These are phyloP conservation scores for Leishmania aethiopica DNA, from an alignment of 208 protist species.

Conservation along the genomic window DNA sequence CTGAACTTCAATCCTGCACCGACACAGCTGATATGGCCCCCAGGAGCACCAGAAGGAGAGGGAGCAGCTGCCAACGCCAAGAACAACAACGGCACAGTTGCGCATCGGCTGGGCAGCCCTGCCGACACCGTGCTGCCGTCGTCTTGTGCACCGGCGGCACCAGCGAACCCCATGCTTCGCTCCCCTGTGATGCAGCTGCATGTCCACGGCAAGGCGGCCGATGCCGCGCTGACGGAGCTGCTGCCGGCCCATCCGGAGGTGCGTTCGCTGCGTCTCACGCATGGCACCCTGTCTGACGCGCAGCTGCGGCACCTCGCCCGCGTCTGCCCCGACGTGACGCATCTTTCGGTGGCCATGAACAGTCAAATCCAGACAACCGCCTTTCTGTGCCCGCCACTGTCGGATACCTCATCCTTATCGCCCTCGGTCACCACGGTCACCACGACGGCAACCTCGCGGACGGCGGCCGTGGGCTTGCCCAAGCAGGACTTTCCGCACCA, in stretches of 20 bases:
- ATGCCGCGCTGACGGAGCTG: slow-evolving; percentile 14
- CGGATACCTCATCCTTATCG: slow-evolving; percentile 25
- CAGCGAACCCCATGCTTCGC: background rate
- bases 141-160: background rate
- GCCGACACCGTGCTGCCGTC: background rate
- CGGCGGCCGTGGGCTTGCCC: background rate
- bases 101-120: background rate
- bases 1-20: background rate
- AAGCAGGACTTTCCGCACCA: background rate
- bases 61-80: background rate
- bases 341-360: slow-evolving; percentile 63
- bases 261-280: slow-evolving; percentile 40
- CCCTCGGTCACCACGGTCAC: slow-evolving; percentile 11
- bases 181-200: slow-evolving; percentile 11
- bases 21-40: background rate
- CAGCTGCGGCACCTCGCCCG: slow-evolving; percentile 40
- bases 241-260: slow-evolving; percentile 42
- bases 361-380: slow-evolving; percentile 37
- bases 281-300: slow-evolving; percentile 36
- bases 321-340: slow-evolving; percentile 47
- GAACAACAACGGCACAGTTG: background rate
- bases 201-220: slow-evolving; percentile 22
- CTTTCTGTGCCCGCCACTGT: slow-evolving; percentile 44
- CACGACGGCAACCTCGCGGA: background rate
- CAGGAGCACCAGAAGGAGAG: background rate